Percentiles rank a stretch among this genome's conserved stretches.
Conservation (phyloP, 345 rosid genomes). For the Cardamine occulta region DNA sequence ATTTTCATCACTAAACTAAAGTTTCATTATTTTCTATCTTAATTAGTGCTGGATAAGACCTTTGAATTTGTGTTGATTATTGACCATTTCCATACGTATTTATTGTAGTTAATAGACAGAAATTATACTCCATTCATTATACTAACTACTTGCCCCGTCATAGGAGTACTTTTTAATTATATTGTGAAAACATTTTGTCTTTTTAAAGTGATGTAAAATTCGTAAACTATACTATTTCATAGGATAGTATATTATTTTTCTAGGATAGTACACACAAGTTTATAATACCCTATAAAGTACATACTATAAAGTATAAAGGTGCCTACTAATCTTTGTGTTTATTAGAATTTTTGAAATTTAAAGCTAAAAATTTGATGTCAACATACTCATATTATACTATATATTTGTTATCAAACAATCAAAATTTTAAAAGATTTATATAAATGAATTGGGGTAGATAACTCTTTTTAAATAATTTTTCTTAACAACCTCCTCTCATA, state of each 20-base stretch:
- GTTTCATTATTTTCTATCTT: constrained; percentile 24
- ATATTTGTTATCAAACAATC: not conserved
- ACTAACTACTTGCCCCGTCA: not conserved
- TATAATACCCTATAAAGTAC: constrained; percentile 15
- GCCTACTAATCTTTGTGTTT: constrained; percentile 33
- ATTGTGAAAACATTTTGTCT: not conserved
- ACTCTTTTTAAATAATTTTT: not conserved
- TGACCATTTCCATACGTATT: constrained; percentile 9
- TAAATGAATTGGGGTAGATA: not conserved
- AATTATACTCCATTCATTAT: not conserved
- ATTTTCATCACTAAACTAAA: constrained; percentile 21
- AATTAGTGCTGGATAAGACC: constrained; percentile 14
- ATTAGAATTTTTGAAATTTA: constrained; percentile 18
- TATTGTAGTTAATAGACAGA: not conserved
- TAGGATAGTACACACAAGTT: not conserved
- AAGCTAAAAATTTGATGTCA: constrained; percentile 25
- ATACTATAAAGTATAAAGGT: constrained; percentile 38
- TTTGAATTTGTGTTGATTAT: constrained; percentile 13
- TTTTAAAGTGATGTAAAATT: not conserved
- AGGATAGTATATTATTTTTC: not conserved
- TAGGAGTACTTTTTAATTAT: not conserved
- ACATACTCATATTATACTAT: constrained; percentile 26
- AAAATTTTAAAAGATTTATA: not conserved
- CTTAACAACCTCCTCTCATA: not conserved
- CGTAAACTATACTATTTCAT: not conserved